Evolutionary conservation across 1,139 yeast genomes (phyloP).

Genomic region (Pichia cactophila): DNA sequence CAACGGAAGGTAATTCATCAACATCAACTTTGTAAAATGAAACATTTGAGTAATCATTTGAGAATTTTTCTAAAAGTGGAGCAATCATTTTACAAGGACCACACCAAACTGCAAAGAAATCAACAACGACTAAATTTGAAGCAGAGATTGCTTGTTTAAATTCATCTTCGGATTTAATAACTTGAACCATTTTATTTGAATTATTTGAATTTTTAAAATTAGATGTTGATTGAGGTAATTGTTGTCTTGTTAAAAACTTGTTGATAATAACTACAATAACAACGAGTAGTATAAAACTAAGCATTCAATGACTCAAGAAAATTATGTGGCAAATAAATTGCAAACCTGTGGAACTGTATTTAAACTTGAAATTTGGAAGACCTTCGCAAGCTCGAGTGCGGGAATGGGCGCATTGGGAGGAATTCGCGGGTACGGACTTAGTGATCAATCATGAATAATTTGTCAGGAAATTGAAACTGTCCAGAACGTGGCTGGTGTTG

Average conservation of each 20-base stretch:
- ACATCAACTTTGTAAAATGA: slow-evolving; percentile 81
- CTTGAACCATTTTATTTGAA: slow-evolving; percentile 21
- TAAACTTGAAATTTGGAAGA: too few relatives aligned
- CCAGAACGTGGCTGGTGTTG: neutral
- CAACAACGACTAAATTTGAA: slow-evolving; percentile 68
- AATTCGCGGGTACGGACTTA: too few relatives aligned
- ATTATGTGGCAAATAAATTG: neutral
- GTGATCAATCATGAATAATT: too few relatives aligned
- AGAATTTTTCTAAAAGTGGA: slow-evolving; percentile 77
- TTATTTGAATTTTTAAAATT: slow-evolving; percentile 3
- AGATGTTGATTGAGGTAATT: neutral
- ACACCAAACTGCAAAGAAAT: slow-evolving; percentile 94
- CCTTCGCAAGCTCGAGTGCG: too few relatives aligned
- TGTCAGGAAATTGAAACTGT: neutral
- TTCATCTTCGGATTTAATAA: slow-evolving; percentile 44
- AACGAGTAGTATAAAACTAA: slow-evolving; percentile 22
- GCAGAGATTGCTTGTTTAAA: slow-evolving; percentile 53
- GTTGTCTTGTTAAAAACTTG: slow-evolving; percentile 15
- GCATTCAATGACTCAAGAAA: slow-evolving; percentile 11
- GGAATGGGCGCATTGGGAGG: too few relatives aligned
- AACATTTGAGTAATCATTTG: slow-evolving; percentile 47
- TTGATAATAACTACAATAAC: slow-evolving; percentile 22
- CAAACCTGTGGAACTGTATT: too few relatives aligned
- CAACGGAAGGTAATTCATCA: slow-evolving; percentile 67
- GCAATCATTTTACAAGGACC: slow-evolving; percentile 97